phyloP scores from a whole-genome alignment of 78 protist species.

The Chrysochromulina tobinii region DNA sequence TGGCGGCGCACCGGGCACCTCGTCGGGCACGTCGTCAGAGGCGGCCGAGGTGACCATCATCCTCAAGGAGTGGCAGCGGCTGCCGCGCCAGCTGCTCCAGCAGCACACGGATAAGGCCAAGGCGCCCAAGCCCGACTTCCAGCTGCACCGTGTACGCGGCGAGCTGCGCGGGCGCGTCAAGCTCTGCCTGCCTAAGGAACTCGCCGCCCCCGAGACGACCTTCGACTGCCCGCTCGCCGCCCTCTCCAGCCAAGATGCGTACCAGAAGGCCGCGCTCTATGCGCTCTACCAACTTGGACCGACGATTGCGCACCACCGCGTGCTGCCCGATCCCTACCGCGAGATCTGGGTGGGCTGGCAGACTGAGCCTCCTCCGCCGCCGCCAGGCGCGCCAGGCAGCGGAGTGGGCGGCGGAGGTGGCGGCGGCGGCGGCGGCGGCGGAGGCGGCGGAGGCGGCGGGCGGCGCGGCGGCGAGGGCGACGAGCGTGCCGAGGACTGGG shows the following conservation, averaged over 20 bases:
- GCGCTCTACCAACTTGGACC: neutral
- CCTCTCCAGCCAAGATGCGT: no score
- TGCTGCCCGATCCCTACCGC: neutral
- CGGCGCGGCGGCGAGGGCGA: neutral
- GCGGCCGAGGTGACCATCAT: neutral
- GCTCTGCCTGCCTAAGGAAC: no score
- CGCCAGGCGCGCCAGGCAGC: neutral
- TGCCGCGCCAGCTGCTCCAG: constrained; percentile 22
- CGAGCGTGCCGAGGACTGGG: neutral
- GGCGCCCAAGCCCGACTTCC: neutral
- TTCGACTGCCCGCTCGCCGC: no score
- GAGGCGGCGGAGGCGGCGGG: neutral
- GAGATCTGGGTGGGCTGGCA: neutral
- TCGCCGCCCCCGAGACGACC: no score
- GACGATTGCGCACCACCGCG: neutral
- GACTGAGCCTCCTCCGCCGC: neutral
- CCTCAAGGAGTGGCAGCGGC: constrained; percentile 14
- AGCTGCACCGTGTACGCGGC: neutral
- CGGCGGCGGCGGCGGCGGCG: neutral
- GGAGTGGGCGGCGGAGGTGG: neutral
- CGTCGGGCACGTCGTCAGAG: neutral
- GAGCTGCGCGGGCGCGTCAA: no score
- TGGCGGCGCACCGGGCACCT: no score
- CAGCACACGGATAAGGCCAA: neutral
- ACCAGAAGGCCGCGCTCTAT: no score